Evolutionary conservation across 2,329 filamentous ascomycete species (phyloP), one percentile per base, ranked within the genome.

Genomic region (Byssoonygena ceratinophila): DNA sequence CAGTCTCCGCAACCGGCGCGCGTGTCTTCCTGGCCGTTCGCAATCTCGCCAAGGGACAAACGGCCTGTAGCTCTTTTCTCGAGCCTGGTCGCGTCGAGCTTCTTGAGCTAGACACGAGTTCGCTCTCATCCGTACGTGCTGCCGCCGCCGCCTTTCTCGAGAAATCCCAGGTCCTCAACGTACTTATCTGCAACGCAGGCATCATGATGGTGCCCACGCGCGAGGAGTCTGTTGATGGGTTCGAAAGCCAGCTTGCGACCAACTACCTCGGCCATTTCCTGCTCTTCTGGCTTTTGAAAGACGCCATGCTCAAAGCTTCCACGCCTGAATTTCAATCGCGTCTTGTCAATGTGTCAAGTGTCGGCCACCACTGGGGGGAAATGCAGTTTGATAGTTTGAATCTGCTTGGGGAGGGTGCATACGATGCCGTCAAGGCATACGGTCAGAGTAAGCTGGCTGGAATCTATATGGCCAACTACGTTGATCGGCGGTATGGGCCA

Each of bases 201-300:
- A 34, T 46, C 18, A 46, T 46, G 44, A 46, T 46, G 44, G 7
- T 34, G 11, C 44, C 44, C 2, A 46, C 44, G 11, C 29, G 29
- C 8, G 27, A 46, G 44, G n/a, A 46, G 29, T 46, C 40, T 16
- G 40, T 16, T 12, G 40, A 44, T 11, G 40, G 40, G 2, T 71
- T 72, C 57, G 77, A 81, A 58, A 58, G 61, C 0, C 76, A 80
- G 48, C 74, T 81, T 48, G 75, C 68, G 31, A 73, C 70, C 1
- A 79, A 80, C 59, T 70, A 80, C 57, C 63, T 81, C 0, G 67
- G 65, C 1, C 74, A 77, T 58, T 80, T 80, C 64, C 65, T 79
- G 0, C 67, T 80, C 11, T 75, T 77, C 54, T 65, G 75, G 14
- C 67, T 78, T 1, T 65, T 81, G 16, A 72, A 72, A 60, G 41